phyloP scores from a whole-genome alignment of 2,329 filamentous ascomycete species.

The Aspergillus pseudotamarii region DNA sequence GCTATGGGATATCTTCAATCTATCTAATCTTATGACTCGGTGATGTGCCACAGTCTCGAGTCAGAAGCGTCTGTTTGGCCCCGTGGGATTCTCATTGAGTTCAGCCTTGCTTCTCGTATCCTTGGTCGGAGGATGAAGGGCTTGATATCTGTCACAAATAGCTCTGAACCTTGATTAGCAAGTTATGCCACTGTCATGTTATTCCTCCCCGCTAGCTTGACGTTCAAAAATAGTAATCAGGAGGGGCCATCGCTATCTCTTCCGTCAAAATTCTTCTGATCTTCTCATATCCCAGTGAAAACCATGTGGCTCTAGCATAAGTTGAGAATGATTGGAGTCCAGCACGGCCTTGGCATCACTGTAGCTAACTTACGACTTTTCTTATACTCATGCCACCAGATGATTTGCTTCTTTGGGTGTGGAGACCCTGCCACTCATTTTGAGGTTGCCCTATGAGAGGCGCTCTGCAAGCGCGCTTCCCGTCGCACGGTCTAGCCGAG shows the following conservation, averaged over 20 bases:
- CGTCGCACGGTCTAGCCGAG: conserved; percentile 24
- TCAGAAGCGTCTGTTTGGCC: not conserved
- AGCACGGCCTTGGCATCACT: conserved; percentile 3
- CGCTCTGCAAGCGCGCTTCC: conserved; percentile 35
- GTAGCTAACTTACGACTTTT: conserved; percentile 1
- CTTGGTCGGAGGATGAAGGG: not conserved
- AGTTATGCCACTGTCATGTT: not conserved
- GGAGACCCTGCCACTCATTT: conserved; percentile 17
- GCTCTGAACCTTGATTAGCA: conserved; percentile 2
- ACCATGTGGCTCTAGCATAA: conserved; percentile 22
- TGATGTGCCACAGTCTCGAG: not conserved
- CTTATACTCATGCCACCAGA: not conserved
- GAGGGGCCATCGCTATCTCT: conserved; percentile 5
- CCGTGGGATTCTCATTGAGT: not conserved
- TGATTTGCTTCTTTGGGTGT: conserved; percentile 22
- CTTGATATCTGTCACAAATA: not conserved
- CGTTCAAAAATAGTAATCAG: conserved; percentile 6
- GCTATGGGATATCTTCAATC: not conserved
- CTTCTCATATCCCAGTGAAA: conserved; percentile 19
- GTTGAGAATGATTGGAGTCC: conserved; percentile 8
- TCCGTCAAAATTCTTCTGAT: conserved; percentile 9
- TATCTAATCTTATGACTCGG: not conserved
- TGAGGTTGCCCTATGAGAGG: conserved; percentile 26
- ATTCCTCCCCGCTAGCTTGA: not conserved
- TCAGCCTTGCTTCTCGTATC: conserved; percentile 1